A percentile compares a stretch with the other conserved stretches of the same genome.
Evolutionary conservation across 1,284 basidiomycete species (phyloP).

Genomic region (Heterobasidion irregulare): DNA sequence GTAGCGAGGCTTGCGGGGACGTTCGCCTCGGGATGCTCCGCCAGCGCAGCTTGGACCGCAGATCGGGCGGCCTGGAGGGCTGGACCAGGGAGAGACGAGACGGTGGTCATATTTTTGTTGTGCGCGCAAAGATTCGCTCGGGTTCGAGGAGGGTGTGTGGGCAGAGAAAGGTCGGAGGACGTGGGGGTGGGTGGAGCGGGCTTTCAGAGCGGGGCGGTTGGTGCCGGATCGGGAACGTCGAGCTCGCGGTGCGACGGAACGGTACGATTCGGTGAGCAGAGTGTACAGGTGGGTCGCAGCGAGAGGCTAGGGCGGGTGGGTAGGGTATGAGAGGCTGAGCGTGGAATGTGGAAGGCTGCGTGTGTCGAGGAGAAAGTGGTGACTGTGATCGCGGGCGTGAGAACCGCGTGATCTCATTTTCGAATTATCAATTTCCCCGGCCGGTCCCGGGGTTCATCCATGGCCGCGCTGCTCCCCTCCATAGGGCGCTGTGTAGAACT

Average conservation of each 20-base stretch:
- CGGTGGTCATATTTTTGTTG: slow-evolving; percentile 16
- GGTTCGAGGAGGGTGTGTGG: too few species aligned
- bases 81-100: slow-evolving; percentile 43
- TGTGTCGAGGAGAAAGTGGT: neutral
- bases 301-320: too few species aligned
- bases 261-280: too few species aligned
- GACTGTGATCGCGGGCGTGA: neutral
- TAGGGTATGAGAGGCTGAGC: neutral
- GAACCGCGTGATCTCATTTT: neutral
- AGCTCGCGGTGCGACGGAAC: too few species aligned
- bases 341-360: neutral
- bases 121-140: neutral
- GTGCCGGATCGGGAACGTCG: too few species aligned
- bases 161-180: too few species aligned
- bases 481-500: too few species aligned
- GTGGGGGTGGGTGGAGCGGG: too few species aligned
- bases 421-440: neutral
- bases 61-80: slow-evolving; percentile 68
- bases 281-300: too few species aligned
- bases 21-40: slow-evolving; percentile 31
- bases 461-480: neutral
- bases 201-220: too few species aligned
- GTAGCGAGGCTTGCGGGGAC: neutral
- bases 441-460: neutral
- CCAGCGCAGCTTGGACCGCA: slow-evolving; percentile 61